These are phyloP conservation scores for Jatropha curcas DNA, from an alignment of 345 rosid genomes.

Conservation along the genomic window DNA sequence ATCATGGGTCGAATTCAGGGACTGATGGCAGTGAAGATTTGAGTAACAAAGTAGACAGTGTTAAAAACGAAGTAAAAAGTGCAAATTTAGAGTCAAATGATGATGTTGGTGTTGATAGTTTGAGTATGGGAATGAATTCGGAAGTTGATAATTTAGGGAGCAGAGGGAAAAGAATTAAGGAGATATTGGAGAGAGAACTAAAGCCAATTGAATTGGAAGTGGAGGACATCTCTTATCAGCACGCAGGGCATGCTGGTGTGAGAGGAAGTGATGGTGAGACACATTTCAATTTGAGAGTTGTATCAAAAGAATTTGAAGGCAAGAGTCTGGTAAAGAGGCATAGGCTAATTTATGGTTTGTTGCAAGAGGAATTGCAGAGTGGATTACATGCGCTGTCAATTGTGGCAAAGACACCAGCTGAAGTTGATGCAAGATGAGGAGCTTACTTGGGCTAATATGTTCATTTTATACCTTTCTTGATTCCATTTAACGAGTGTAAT, in stretches of 20 bases:
- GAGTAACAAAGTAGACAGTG: not conserved
- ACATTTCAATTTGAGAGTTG: constrained; percentile 79
- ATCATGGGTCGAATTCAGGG: constrained; percentile 4
- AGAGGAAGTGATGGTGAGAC: constrained; percentile 80
- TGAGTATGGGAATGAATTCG: constrained; percentile 25
- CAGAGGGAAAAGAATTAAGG: constrained; percentile 73
- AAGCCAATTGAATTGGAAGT: constrained; percentile 64
- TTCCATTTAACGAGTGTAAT: not conserved
- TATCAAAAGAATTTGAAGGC: constrained; percentile 80
- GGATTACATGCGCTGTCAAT: constrained; percentile 90
- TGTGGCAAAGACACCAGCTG: constrained; percentile 82
- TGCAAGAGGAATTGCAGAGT: constrained; percentile 77
- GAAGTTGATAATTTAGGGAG: constrained; percentile 43
- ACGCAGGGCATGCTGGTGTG: constrained; percentile 91
- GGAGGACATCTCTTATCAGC: constrained; percentile 89
- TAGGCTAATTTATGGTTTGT: constrained; percentile 64
- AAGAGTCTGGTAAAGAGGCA: constrained; percentile 93
- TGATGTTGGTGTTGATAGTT: constrained; percentile 16
- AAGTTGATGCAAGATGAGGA: constrained; percentile 37
- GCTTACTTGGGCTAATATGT: constrained; percentile 20
- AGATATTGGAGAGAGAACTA: constrained; percentile 67
- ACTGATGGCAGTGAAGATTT: not conserved
- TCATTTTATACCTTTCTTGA: constrained; percentile 6
- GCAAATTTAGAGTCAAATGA: constrained; percentile 4
- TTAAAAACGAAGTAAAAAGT: constrained; percentile 4